phyloP scores from a whole-genome alignment of 2,329 filamentous ascomycete species.

The Monilinia laxa region DNA sequence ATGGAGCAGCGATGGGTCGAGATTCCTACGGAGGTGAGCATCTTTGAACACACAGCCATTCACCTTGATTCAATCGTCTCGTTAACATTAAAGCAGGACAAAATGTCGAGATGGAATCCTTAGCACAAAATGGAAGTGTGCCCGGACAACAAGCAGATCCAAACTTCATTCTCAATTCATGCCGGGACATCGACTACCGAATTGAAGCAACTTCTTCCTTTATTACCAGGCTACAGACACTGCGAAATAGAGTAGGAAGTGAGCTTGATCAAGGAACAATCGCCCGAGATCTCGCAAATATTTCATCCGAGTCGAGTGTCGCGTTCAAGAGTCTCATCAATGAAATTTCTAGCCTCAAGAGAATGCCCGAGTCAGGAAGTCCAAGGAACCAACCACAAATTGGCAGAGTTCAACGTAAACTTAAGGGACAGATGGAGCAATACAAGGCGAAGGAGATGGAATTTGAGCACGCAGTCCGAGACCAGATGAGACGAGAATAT shows the following conservation, averaged over 20 bases:
- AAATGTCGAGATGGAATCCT: constrained; percentile 68
- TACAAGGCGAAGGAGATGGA: constrained; percentile 79
- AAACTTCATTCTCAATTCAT: constrained; percentile 81
- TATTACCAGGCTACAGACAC: no score
- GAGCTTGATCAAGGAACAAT: neutral
- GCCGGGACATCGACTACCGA: constrained; percentile 68
- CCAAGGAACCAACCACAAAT: constrained; percentile 78
- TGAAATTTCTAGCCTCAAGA: constrained; percentile 73
- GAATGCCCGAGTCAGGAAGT: constrained; percentile 70
- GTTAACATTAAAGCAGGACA: constrained; percentile 32
- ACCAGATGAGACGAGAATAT: constrained; percentile 86
- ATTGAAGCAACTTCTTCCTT: no score
- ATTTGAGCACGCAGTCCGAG: constrained; percentile 76
- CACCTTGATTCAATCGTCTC: neutral
- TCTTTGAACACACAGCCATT: accelerated
- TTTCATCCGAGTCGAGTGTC: neutral
- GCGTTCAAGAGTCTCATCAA: neutral
- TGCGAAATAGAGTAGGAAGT: no score
- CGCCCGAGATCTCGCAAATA: neutral
- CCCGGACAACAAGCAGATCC: constrained; percentile 57
- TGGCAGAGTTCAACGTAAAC: constrained; percentile 72
- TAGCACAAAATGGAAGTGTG: constrained; percentile 45
- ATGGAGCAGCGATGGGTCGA: constrained; percentile 44
- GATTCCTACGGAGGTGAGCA: constrained; percentile 44
- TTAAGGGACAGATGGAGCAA: constrained; percentile 54